A percentile compares a stretch with the other conserved stretches of the same genome.
Conservation (phyloP, 1,284 basidiomycete species). For the Peniophora sp. region DNA sequence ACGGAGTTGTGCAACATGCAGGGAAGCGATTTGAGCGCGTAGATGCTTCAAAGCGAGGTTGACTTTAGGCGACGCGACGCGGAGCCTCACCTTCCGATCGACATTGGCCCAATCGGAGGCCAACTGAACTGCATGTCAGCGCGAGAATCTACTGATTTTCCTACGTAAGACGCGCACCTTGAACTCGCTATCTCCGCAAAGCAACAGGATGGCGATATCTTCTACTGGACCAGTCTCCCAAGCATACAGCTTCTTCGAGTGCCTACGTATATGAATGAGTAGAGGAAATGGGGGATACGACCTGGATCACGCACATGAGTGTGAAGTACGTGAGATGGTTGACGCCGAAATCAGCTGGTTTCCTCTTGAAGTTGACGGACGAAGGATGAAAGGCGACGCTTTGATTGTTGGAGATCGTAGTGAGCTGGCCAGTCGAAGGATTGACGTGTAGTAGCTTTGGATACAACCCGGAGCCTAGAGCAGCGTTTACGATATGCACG, state of each 20-base stretch:
- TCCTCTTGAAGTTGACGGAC: slow-evolving; percentile 77
- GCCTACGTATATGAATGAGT: no score
- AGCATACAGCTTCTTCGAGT: slow-evolving; percentile 89
- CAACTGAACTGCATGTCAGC: slow-evolving; percentile 37
- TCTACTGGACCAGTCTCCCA: slow-evolving; percentile 94
- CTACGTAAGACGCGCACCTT: slow-evolving; percentile 47
- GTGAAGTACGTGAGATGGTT: slow-evolving; percentile 85
- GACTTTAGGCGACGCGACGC: slow-evolving; percentile 57
- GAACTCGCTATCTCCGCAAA: slow-evolving; percentile 91
- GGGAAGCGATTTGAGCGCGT: slow-evolving; percentile 54
- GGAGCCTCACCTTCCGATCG: slow-evolving; percentile 82
- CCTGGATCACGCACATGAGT: slow-evolving; percentile 69
- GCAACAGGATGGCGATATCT: slow-evolving; percentile 73
- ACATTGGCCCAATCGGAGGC: slow-evolving; percentile 67
- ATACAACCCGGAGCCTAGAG: slow-evolving; percentile 83
- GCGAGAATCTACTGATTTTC: background rate
- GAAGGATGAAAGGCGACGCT: slow-evolving; percentile 85
- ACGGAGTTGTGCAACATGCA: slow-evolving; percentile 62
- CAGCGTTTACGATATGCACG: slow-evolving; percentile 67
- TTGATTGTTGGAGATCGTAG: slow-evolving; percentile 86
- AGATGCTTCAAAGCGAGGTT: slow-evolving; percentile 79
- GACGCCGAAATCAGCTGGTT: slow-evolving; percentile 62
- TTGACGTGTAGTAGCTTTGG: slow-evolving; percentile 86
- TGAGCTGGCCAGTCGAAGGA: slow-evolving; percentile 46
- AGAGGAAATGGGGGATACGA: no score